These are phyloP conservation scores for Diaporthe aspalathi DNA, from an alignment of 2,329 filamentous ascomycete genomes.

Conservation along the genomic window DNA sequence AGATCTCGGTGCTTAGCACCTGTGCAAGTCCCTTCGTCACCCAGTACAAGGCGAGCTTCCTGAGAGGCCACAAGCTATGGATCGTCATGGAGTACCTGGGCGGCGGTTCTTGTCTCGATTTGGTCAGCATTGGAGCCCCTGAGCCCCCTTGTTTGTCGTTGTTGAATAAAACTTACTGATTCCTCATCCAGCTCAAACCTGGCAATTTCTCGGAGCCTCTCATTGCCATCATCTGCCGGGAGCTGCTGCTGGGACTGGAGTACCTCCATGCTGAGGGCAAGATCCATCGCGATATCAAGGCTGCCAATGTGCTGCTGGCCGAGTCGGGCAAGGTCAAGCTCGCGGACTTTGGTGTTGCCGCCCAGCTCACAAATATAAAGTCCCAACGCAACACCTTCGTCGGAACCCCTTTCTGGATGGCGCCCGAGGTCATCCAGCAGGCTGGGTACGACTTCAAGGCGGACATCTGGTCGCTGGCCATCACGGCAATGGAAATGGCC, in stretches of 20 bases:
- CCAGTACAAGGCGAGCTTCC: constrained; percentile 95
- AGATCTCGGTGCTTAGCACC: constrained; percentile 94
- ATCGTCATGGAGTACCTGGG: constrained; percentile 99
- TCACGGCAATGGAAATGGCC: constrained; percentile 90
- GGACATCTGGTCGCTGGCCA: constrained; percentile 92
- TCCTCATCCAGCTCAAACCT: constrained; percentile 79
- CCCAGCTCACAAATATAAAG: constrained; percentile 96
- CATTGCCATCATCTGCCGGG: constrained; percentile 93
- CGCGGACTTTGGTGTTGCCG: constrained; percentile 96
- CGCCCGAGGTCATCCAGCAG: constrained; percentile 92
- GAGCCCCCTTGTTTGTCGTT: neutral
- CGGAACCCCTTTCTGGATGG: constrained; percentile 98
- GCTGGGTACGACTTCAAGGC: constrained; percentile 87
- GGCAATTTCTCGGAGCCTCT: constrained; percentile 89
- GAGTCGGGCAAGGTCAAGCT: constrained; percentile 92
- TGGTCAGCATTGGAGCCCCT: constrained; percentile 66
- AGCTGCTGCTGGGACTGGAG: constrained; percentile 88
- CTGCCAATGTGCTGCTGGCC: constrained; percentile 94
- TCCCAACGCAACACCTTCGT: constrained; percentile 98
- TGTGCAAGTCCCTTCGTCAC: constrained; percentile 95
- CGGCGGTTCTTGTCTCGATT: constrained; percentile 92
- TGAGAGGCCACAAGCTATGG: constrained; percentile 97
- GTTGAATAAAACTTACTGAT: constrained; percentile 42
- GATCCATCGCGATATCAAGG: constrained; percentile 97
- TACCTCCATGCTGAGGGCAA: constrained; percentile 95